Evolutionary conservation across 768 basidiomycete species (phyloP), one percentile per base, ranked within the genome.

Genomic region (Xanthoconium purpureum): DNA sequence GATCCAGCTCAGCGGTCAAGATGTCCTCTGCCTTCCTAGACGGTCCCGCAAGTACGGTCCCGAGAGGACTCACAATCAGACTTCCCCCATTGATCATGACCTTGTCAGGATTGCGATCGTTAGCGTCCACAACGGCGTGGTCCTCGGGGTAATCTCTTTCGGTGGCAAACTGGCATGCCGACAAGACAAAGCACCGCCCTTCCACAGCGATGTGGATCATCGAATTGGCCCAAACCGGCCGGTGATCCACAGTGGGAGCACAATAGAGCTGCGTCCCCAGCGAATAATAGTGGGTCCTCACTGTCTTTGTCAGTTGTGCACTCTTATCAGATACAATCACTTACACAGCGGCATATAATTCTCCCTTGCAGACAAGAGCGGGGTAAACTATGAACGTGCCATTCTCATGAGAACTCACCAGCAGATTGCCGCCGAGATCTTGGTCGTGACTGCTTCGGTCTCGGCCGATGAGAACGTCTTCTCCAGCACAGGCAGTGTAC

Each of bases 101-200:
- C 55, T 80, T 80, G 43, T 79, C 76, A 0, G 76, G 73, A 38
- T 74, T 57, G 9, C 78, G 75, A 45, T 66, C 63, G n/a, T 57
- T 64, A 8, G 64, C 55, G 57, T 79, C 68, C 20, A 67, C 70
- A 6, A 81, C 76, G 30, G 81, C 66, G 57, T 84, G 79, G 38
- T 72, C 73, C 2, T 67, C 64, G 0, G 84, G 82, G 53, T 78
- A 85, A 63, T 85, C 79, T 65, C 75, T 75, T 59, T 79, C 80
- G 55, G 78, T 75, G 0, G 82, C 77, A 63, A 77, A 85, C 62
- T 85, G 83, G 51, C 81, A 85, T 5, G 83, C 84, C 14, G 81
- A 78, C 28, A 88, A 73, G 48, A 88, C 87, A 67, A 86, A 85
- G 69, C 84, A 85, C 28, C 87, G 78, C 11, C 87, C 87, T 65